Percentiles rank a stretch among this genome's conserved stretches.
phyloP scores from a whole-genome alignment of 345 rosid species.

The Crucihimalaya himalaica region DNA sequence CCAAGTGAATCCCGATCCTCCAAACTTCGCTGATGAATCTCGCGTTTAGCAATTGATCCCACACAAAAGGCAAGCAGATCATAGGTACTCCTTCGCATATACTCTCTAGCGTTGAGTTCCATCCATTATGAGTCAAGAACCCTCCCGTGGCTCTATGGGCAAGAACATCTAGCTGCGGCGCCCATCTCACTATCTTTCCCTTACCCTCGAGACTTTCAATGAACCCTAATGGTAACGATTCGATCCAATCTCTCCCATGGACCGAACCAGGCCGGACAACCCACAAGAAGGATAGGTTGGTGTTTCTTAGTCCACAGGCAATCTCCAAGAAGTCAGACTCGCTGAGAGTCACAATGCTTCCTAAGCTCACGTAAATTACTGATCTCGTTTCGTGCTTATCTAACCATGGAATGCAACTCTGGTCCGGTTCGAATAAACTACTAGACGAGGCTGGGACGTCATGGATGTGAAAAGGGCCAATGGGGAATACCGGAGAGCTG shows the following conservation, averaged over 20 bases:
- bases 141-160: conserved; percentile 59
- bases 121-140: conserved; percentile 69
- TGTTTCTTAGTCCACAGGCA: conserved; percentile 50
- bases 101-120: conserved; percentile 86
- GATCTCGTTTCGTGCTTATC: conserved; percentile 44
- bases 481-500: conserved; percentile 45
- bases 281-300: conserved; percentile 51
- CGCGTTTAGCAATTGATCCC: conserved; percentile 65
- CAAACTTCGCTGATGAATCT: conserved; percentile 60
- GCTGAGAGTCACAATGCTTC: conserved; percentile 42
- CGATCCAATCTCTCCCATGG: conserved; percentile 16
- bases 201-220: conserved; percentile 35
- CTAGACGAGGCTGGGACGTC: conserved; percentile 30
- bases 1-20: conserved; percentile 71
- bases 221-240: conserved; percentile 32
- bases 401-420: conserved; percentile 53
- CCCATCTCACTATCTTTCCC: conserved; percentile 52
- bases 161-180: conserved; percentile 48
- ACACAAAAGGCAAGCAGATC: conserved; percentile 69
- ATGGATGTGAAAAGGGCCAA: conserved; percentile 51
- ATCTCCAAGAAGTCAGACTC: conserved; percentile 48
- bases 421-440: conserved; percentile 44
- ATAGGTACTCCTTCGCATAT: conserved; percentile 61
- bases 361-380: conserved; percentile 56
- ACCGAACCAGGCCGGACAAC: conserved; percentile 45